These are phyloP conservation scores for Biancaea sappan DNA, from an alignment of 306 rosid species.

Conservation along the genomic window DNA sequence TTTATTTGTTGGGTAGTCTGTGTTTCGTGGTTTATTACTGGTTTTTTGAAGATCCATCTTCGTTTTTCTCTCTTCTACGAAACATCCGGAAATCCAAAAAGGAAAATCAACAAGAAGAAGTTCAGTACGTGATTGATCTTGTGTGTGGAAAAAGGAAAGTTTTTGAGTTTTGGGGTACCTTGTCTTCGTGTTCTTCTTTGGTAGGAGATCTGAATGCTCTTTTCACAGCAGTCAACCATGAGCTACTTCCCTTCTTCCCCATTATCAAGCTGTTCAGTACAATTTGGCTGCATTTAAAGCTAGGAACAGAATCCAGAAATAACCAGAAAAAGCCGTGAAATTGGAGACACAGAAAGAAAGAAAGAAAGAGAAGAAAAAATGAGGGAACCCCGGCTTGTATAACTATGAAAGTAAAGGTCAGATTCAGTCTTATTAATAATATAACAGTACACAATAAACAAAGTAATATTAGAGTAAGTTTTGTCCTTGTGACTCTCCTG, in stretches of 20 bases:
- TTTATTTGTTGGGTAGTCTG: not conserved
- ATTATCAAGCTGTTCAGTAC: conserved; percentile 44
- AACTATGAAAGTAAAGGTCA: not conserved
- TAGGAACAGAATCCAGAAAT: conserved; percentile 25
- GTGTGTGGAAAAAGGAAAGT: not conserved
- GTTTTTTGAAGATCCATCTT: conserved; percentile 64
- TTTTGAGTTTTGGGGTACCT: conserved; percentile 36
- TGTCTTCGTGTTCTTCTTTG: conserved; percentile 56
- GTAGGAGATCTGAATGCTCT: conserved; percentile 75
- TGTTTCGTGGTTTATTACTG: conserved; percentile 41
- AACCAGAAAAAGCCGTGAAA: conserved; percentile 1
- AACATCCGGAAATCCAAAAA: not conserved
- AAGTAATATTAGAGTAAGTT: not conserved
- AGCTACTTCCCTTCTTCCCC: conserved; percentile 59
- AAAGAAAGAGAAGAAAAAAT: not conserved
- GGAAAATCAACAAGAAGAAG: not conserved
- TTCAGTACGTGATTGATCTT: conserved; percentile 17
- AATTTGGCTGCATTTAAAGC: conserved; percentile 44
- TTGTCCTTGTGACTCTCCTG: not conserved
- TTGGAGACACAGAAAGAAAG: not conserved
- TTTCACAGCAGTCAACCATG: conserved; percentile 76
- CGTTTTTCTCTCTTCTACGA: conserved; percentile 58
- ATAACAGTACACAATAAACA: too few species aligned
- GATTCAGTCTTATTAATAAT: not conserved
- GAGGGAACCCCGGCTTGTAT: not conserved